Base-by-base conservation (phyloP, 495 filamentous ascomycete genomes). In the Penicillium steckii region DNA sequence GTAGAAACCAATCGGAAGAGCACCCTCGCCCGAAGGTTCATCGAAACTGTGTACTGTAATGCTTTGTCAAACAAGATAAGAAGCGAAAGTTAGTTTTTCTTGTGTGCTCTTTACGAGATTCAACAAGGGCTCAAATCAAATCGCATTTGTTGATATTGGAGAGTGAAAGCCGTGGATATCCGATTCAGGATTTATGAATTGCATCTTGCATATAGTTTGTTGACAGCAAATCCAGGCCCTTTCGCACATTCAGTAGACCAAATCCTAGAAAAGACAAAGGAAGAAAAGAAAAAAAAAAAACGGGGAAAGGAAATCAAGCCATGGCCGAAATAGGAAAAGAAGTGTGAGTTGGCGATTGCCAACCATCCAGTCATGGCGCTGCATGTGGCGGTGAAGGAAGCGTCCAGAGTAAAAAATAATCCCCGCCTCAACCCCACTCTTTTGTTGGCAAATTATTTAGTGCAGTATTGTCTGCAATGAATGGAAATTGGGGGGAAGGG, bases 311-410 rank as follows among this genome's bases (percentile, higher is more conserved):
- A 52, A 50, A 57, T 35, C 30, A 43, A 44, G 43, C 41, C 44
- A 64, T 32, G 24, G 40, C 60, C 63, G 42, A 59, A 68, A 60
- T 26, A 44, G 56, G 42, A 58, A 54, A 66, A 50, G 56, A 42
- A 57, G 48, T 40, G 56, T 64, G 68, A 65, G 63, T 57, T 67
- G 60, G 56, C 60, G 27, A 55, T 26, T 40, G 24, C 18, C 60
- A 52, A 56, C 46, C 48, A 53, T 61, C 52, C 62, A 57, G 55
- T 64, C 57, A 60, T 59, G 52, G 46, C 46, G 53, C 52, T 67
- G 63, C 62, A 69, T 72, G 67, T 72, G 71, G 71, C 71, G 71
- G 71, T 74, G 71, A 71, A 62, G 60, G 59, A 67, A 56, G 51
- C 41, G 30, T 17, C 44, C 32, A 47, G 40, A 61, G 44, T 54